phyloP scores from a whole-genome alignment of 306 rosid species.

The Albizia julibrissin region DNA sequence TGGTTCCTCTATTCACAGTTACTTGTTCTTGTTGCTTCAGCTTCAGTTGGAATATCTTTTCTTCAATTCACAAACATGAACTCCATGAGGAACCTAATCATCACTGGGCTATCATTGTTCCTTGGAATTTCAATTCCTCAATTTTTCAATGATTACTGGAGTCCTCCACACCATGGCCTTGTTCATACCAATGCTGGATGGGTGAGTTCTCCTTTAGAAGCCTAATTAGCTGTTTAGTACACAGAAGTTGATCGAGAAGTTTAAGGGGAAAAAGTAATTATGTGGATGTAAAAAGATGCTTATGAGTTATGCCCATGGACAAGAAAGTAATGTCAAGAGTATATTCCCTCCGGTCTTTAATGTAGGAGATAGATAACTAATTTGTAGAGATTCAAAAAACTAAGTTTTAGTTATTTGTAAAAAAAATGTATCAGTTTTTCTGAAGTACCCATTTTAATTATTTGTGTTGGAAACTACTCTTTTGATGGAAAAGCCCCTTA shows the following conservation, averaged over 20 bases:
- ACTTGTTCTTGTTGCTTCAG: constrained; percentile 43
- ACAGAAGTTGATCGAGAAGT: neutral
- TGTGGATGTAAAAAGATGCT: too few species aligned
- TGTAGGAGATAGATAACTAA: too few species aligned
- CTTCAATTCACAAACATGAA: constrained; percentile 99
- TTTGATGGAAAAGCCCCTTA: too few species aligned
- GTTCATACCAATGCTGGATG: constrained; percentile 93
- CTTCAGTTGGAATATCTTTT: constrained; percentile 93
- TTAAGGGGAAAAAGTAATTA: neutral
- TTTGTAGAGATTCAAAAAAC: too few species aligned
- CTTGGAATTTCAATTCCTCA: constrained; percentile 87
- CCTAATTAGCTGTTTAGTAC: neutral
- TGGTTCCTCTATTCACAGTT: constrained; percentile 16
- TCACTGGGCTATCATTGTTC: constrained; percentile 79
- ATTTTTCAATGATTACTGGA: constrained; percentile 71
- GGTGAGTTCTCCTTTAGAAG: constrained; percentile 55
- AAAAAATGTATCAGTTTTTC: too few species aligned
- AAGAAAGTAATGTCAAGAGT: too few species aligned
- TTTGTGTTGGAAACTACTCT: too few species aligned
- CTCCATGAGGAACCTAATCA: constrained; percentile 94
- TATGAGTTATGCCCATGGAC: too few species aligned
- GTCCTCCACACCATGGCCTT: constrained; percentile 75
- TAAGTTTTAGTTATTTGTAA: too few species aligned
- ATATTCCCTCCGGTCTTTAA: too few species aligned
- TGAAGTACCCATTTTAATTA: too few species aligned